These are phyloP conservation scores for Gracilaria gracilis DNA, from an alignment of 23 red algal species.

Conservation along the genomic window DNA sequence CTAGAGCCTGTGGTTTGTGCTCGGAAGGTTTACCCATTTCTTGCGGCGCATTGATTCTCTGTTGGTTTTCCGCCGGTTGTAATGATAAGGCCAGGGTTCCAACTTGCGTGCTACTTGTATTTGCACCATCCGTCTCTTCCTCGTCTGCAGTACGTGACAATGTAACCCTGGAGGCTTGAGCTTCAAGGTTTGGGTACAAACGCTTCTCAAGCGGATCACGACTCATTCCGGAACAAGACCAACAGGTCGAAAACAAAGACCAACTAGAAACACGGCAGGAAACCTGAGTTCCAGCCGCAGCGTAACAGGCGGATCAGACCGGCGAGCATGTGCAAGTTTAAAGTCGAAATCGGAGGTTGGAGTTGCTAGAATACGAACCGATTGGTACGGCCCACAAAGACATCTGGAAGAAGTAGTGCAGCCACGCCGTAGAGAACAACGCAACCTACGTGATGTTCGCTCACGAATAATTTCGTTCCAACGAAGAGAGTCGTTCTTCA, in stretches of 20 bases:
- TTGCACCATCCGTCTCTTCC: neutral
- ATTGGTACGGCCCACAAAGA: too few relatives aligned
- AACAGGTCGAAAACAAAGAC: neutral
- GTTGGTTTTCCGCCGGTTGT: neutral
- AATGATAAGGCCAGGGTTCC: neutral
- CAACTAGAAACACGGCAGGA: neutral
- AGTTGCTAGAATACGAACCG: too few relatives aligned
- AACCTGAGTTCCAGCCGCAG: neutral
- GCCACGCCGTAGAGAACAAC: neutral
- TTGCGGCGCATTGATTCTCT: neutral
- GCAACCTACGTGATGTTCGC: neutral
- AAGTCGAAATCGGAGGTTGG: neutral
- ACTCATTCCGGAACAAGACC: neutral
- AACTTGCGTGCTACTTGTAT: neutral
- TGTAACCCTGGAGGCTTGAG: neutral
- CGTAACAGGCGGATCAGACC: too few relatives aligned
- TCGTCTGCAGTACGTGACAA: neutral
- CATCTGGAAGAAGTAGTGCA: too few relatives aligned
- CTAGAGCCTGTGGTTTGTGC: neutral
- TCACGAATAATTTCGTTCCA: neutral
- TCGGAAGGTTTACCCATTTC: neutral
- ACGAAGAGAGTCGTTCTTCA: neutral
- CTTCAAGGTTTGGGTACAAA: neutral
- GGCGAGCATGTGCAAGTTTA: neutral
- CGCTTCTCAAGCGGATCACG: neutral